Evolutionary conservation across 345 rosid species (phyloP), one percentile per base, ranked within the genome.

Genomic region (Moringa oleifera): DNA sequence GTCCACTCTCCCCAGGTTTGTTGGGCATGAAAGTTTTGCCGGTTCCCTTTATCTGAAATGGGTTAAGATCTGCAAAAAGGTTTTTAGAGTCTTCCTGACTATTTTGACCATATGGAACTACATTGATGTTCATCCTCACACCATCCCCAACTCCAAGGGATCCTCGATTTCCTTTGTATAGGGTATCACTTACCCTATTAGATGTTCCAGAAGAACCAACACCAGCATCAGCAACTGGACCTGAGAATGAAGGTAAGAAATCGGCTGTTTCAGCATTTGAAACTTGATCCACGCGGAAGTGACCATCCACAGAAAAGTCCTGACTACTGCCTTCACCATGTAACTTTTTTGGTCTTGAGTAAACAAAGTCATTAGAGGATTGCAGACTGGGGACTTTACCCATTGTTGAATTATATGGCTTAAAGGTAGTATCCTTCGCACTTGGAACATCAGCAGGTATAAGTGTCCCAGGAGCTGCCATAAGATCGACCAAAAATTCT

Each of bases 381-480:
- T 50, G 80, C 57, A 77, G 71, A 62, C 74, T 61, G 17, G 89
- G 76, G 51, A 81, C 31, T 67, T 77, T 83, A 73, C 69, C 71
- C 47, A 80, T 66, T 51, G 73, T 74, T 8, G 87, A 77, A 70
- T 77, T 82, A 62, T 68, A 68, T 65, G 88, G 65, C 70, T 70
- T 79, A 67, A 69, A 75, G 57, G 83, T 53, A 57, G 70, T 73
- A 33, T 88, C 91, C 73, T 69, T 88, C 67, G 74, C 71, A 77
- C 80, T 83, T 8, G 80, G 75, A 77, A 84, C 60, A 72, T 95
- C 99, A 79, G 96, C 94, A 55, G 99, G 99, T 77, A 95, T 85
- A 69, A 95, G 94, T 22, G 97, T 91, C 74, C 99, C 99, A 28
- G 99, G 96, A 75, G 89, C 99, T 67, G 97, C 96, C 99, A 95